Percentiles rank a stretch among this genome's conserved stretches.
These are phyloP conservation scores for Myriosclerotinia scirpicola DNA, from an alignment of 2,329 filamentous ascomycete genomes.

Conservation along the genomic window DNA sequence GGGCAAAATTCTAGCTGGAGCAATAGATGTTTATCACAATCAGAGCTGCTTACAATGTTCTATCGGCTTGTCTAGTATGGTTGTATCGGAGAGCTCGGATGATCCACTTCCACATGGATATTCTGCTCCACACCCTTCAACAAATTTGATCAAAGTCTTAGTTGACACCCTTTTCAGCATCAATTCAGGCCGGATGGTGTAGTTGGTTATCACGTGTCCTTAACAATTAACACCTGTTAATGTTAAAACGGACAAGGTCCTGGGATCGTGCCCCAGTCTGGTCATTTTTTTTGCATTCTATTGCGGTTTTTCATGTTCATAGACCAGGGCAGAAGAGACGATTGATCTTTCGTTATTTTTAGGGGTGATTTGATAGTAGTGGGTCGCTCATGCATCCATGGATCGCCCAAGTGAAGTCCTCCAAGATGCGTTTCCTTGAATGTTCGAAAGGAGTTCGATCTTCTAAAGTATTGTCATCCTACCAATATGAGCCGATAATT, in stretches of 20 bases:
- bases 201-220: slow-evolving; percentile 22
- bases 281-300: slow-evolving; percentile 7
- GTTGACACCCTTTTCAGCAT: accelerated
- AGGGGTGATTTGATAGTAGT: not conserved
- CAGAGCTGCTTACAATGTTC: not conserved
- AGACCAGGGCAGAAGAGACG: too few species aligned
- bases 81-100: not conserved
- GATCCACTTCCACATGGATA: not conserved
- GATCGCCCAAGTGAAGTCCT: not conserved
- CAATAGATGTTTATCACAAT: not conserved
- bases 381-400: not conserved
- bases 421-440: not conserved
- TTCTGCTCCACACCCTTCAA: not conserved
- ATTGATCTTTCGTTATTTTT: not conserved
- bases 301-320: not conserved
- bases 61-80: not conserved
- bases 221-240: slow-evolving; percentile 11
- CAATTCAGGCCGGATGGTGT: slow-evolving; percentile 19
- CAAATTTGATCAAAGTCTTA: not conserved
- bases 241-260: slow-evolving; percentile 21
- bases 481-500: not conserved
- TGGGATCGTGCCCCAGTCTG: slow-evolving; percentile 21
- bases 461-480: not conserved
- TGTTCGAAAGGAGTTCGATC: not conserved
- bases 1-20: not conserved